phyloP scores from a whole-genome alignment of 176 grass and related monocot species.

The Leersia perrieri region DNA sequence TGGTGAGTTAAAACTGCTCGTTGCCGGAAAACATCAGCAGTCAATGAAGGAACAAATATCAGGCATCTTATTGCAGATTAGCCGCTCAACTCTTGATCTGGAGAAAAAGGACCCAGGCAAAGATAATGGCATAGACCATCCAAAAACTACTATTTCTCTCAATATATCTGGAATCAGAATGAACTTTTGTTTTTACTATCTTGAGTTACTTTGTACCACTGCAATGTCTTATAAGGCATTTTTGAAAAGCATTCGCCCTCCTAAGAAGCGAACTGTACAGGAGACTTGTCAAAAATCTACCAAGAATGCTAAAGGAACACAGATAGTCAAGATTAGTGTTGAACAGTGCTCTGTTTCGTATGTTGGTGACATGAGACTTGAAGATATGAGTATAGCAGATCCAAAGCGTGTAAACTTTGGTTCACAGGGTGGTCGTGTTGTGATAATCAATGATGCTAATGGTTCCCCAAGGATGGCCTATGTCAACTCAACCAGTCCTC shows the following conservation, averaged over 20 bases:
- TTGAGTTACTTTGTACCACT: constrained; percentile 72
- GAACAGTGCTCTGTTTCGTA: constrained; percentile 63
- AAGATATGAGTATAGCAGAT: constrained; percentile 82
- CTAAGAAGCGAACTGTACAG: constrained; percentile 55
- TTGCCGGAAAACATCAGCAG: constrained; percentile 44
- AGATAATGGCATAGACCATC: constrained; percentile 43
- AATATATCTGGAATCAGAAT: constrained; percentile 67
- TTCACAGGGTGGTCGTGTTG: constrained; percentile 76
- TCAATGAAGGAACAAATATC: constrained; percentile 50
- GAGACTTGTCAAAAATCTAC: constrained; percentile 41
- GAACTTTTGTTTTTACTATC: constrained; percentile 60
- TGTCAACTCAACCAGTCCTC: constrained; percentile 49
- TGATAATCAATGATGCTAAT: constrained; percentile 59
- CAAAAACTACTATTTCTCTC: constrained; percentile 46
- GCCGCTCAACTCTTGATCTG: constrained; percentile 56
- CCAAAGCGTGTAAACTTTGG: constrained; percentile 95
- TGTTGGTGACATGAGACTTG: constrained; percentile 66
- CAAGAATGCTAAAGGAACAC: constrained; percentile 57
- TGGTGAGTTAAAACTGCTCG: constrained; percentile 59
- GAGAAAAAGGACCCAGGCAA: constrained; percentile 49
- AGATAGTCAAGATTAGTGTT: constrained; percentile 69
- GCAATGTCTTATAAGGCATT: constrained; percentile 72
- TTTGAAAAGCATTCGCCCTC: constrained; percentile 60
- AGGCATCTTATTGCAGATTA: constrained; percentile 59
- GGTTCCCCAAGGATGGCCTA: constrained; percentile 73